Conservation (phyloP, 2,329 filamentous ascomycete genomes). For the Penicillium sp. region DNA sequence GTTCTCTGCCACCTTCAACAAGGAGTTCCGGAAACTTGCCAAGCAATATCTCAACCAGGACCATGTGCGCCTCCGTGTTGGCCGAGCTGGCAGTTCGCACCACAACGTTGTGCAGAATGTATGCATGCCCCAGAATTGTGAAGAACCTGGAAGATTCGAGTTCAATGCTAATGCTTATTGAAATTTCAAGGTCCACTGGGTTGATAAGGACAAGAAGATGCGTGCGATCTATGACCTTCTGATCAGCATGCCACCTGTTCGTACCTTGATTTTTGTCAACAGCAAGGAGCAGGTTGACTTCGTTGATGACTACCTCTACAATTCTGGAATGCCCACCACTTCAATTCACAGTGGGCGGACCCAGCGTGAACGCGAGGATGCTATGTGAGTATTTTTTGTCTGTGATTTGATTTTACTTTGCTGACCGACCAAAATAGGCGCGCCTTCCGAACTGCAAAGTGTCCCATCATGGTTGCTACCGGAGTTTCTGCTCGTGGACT, state of each 20-base stretch:
- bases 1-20: constrained; percentile 94
- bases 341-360: constrained; percentile 87
- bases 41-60: constrained; percentile 70
- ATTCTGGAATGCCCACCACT: constrained; percentile 73
- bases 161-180: background rate
- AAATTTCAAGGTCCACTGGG: constrained; percentile 57
- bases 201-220: constrained; percentile 66
- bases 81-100: constrained; percentile 80
- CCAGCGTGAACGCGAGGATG: constrained; percentile 87
- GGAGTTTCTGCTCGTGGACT: constrained; percentile 84
- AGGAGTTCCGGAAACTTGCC: constrained; percentile 71
- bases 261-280: constrained; percentile 90
- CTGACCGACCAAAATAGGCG: constrained; percentile 48
- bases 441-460: constrained; percentile 70
- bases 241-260: constrained; percentile 64
- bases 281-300: constrained; percentile 73
- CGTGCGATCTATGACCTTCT: constrained; percentile 71
- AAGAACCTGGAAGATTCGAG: background rate
- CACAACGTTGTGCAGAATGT: constrained; percentile 74
- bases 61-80: constrained; percentile 78
- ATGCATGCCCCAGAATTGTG: constrained; percentile 16
- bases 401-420: background rate
- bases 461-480: constrained; percentile 81
- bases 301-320: constrained; percentile 84
- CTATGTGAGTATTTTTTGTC: constrained; percentile 57